Evolutionary conservation across 169 alveolate genomes (phyloP), one percentile per base, ranked within the genome.

Genomic region (Plasmodium berghei): DNA sequence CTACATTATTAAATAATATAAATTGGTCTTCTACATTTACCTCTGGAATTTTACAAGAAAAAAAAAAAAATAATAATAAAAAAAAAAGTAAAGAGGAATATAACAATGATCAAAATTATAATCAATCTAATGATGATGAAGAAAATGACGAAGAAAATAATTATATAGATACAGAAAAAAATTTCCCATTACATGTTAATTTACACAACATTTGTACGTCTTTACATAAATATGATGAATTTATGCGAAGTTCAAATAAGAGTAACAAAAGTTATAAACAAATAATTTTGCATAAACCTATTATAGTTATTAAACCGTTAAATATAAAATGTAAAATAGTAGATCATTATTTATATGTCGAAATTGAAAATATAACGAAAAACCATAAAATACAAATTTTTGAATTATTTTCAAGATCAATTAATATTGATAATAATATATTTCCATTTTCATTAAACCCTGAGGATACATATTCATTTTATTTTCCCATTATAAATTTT

Each of bases 21-120:
- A 73, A 48, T 10, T 75, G 88, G 88, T 75, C 88, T 22, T 75
- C 88, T 5, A 75, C 88, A 2, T 63, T 75, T 12, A 75, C 88
- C 0, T 75, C 88, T 8, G 56, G 58, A 9, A 20, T 63, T 45
- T 22, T 54, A 18, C 40, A 62, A 42, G 75, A 75, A 63, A 26
- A 69, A 67, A 55, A 46, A 26, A 62, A 49, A 20, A 40, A 61
- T 22, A 73, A n/a, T 1, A 55, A 24, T 54, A 61, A 59, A 6
- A 26, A 12, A 16, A 55, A 34, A 1, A 56, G 18, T 28, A 46
- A 20, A 18, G 49, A 46, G 6, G 66, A 48, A 26, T 18, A 54
- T 55, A 24, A 54, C 20, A 45, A 72, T 55, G 85, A 55, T 72
- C 70, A 72, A 52, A 14, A 52, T 52, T 12, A 52, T 52, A 16